Evolutionary conservation across 1,284 basidiomycete genomes (phyloP).

Genomic region (Coniferiporia weirii): DNA sequence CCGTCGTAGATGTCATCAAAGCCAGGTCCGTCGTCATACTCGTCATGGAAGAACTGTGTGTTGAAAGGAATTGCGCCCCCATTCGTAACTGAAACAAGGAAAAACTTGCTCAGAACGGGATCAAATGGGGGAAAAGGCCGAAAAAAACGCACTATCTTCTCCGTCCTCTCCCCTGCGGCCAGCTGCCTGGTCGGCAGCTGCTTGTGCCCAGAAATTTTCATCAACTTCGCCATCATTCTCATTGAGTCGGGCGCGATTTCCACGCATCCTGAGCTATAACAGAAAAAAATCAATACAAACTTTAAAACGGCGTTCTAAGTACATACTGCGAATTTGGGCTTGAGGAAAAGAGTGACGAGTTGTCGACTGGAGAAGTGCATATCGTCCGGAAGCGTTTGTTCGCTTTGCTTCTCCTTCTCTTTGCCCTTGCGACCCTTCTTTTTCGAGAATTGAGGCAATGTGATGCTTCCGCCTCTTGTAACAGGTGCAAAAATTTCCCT

Average conservation of each 20-base stretch:
- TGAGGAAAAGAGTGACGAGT: conserved; percentile 88
- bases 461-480: conserved; percentile 59
- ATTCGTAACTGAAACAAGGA: conserved; percentile 34
- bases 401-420: conserved; percentile 60
- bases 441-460: conserved; percentile 54
- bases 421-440: conserved; percentile 38
- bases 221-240: conserved; percentile 80
- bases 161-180: conserved; percentile 49
- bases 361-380: conserved; percentile 95
- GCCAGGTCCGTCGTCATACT: conserved; percentile 74
- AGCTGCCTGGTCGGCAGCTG: conserved; percentile 75
- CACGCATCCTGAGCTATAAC: conserved; percentile 76
- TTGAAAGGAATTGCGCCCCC: conserved; percentile 74
- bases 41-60: conserved; percentile 97
- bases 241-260: conserved; percentile 53
- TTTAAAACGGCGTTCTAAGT: background rate
- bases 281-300: conserved; percentile 9
- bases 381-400: conserved; percentile 89
- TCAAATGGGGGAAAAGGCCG: background rate
- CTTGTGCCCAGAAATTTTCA: conserved; percentile 93
- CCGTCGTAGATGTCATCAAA: conserved; percentile 68
- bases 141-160: conserved; percentile 51
- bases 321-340: conserved; percentile 88
- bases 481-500: conserved; percentile 82
- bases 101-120: conserved; percentile 9